A percentile compares a stretch with the other conserved stretches of the same genome.
These are phyloP conservation scores for Haplosporangium sp. DNA, from an alignment of 371 early-diverging fungal genomes.

Conservation along the genomic window DNA sequence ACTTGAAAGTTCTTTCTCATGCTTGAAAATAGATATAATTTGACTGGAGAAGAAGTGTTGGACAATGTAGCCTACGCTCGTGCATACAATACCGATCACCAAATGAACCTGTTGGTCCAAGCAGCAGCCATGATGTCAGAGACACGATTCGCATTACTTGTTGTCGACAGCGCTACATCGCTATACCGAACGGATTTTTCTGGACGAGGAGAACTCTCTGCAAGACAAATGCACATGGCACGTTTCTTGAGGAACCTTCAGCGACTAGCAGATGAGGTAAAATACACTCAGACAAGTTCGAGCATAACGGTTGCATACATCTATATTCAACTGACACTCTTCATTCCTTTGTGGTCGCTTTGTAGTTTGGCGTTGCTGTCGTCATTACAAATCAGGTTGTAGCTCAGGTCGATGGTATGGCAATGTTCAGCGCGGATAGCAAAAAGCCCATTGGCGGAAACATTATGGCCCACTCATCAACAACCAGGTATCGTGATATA, in stretches of 20 bases:
- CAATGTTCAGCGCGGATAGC: constrained; percentile 94
- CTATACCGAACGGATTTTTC: constrained; percentile 98
- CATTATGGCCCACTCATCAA: constrained; percentile 98
- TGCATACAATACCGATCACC: constrained; percentile 99
- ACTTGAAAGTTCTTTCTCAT: neutral
- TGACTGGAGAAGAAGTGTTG: constrained; percentile 91
- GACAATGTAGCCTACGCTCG: constrained; percentile 98
- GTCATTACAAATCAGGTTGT: constrained; percentile 99
- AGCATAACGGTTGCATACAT: neutral
- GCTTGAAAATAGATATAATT: constrained; percentile 66
- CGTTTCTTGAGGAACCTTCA: constrained; percentile 91
- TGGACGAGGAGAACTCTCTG: constrained; percentile 98
- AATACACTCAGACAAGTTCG: neutral
- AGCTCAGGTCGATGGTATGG: constrained; percentile 96
- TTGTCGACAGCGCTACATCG: constrained; percentile 98
- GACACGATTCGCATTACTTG: constrained; percentile 86
- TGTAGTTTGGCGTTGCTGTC: constrained; percentile 95
- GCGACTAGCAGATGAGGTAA: constrained; percentile 95
- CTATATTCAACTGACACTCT: neutral
- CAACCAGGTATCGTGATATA: constrained; percentile 66
- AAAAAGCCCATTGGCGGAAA: constrained; percentile 99
- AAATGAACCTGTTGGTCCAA: constrained; percentile 89
- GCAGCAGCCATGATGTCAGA: constrained; percentile 99
- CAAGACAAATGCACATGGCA: constrained; percentile 98
- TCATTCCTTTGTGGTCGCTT: neutral